A percentile compares a stretch with the other conserved stretches of the same genome.
phyloP scores from a whole-genome alignment of 169 alveolate species.

The Cryptosporidium sp. region DNA sequence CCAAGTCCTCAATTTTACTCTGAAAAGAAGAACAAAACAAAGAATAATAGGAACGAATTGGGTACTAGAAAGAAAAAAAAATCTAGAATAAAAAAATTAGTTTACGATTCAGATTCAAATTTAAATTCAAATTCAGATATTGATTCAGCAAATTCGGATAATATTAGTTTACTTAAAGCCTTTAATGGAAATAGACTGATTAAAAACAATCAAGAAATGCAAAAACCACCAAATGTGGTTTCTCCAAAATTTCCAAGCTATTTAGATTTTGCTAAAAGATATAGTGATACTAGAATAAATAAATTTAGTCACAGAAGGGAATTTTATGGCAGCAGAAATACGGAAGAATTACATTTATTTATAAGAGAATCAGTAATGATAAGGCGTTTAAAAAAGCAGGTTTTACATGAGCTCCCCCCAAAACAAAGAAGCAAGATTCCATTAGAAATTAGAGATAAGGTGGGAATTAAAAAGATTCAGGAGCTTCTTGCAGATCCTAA shows the following conservation, averaged over 20 bases:
- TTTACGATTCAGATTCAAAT: background rate
- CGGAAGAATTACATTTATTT: constrained; percentile 87
- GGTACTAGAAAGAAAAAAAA: background rate
- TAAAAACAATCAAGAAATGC: background rate
- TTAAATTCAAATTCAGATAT: background rate
- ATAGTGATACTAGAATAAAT: constrained; percentile 82
- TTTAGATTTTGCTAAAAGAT: constrained; percentile 84
- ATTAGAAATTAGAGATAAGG: constrained; percentile 80
- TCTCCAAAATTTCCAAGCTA: constrained; percentile 82
- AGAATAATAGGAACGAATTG: background rate
- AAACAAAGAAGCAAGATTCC: constrained; percentile 92
- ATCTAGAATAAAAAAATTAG: background rate
- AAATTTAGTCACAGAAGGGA: constrained; percentile 82
- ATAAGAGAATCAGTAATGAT: constrained; percentile 90
- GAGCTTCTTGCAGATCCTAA: constrained; percentile 45
- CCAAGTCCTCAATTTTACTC: constrained; percentile 44
- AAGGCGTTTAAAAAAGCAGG: constrained; percentile 94
- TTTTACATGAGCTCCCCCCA: constrained; percentile 93
- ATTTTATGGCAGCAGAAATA: constrained; percentile 86
- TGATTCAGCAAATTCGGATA: background rate
- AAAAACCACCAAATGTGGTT: constrained; percentile 28
- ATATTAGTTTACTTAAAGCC: background rate
- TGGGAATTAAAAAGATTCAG: constrained; percentile 30
- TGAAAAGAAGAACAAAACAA: constrained; percentile 18
- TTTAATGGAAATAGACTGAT: background rate